Evolutionary conservation across 106 monocot genomes (phyloP).

Genomic region (Phalaenopsis equestris): DNA sequence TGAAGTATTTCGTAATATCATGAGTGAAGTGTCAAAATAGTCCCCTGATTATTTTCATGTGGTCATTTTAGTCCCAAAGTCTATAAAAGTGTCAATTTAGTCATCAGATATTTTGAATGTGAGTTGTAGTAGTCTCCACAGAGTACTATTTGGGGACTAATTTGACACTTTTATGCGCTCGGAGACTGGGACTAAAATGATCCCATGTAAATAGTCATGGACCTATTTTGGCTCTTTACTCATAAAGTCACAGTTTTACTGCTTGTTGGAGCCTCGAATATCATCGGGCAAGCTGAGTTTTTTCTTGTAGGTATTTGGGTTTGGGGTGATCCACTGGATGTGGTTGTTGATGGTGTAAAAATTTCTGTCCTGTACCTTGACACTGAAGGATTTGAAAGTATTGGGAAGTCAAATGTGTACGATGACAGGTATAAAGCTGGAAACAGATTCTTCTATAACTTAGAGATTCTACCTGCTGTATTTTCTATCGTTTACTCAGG

Average conservation of each 20-base stretch:
- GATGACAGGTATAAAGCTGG: slow-evolving; percentile 72
- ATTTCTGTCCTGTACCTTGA: slow-evolving; percentile 87
- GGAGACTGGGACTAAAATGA: too few species aligned
- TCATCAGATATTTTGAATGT: too few species aligned
- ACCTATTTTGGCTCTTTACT: too few species aligned
- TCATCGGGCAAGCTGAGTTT: neutral
- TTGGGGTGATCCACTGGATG: slow-evolving; percentile 87
- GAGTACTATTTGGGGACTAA: too few species aligned
- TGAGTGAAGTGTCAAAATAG: too few species aligned
- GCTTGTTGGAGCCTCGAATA: neutral
- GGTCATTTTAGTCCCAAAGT: too few species aligned
- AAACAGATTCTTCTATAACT: neutral
- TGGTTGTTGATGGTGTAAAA: slow-evolving; percentile 76
- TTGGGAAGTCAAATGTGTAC: slow-evolving; percentile 99
- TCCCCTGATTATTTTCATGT: too few species aligned
- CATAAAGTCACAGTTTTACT: too few species aligned
- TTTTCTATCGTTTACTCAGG: neutral
- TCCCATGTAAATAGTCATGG: too few species aligned
- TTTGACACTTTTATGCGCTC: too few species aligned
- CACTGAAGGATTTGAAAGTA: slow-evolving; percentile 99
- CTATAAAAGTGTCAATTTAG: too few species aligned
- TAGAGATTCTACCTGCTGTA: neutral
- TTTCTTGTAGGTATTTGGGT: slow-evolving; percentile 81
- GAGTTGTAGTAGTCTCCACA: too few species aligned
- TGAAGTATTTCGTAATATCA: neutral